Percentiles rank a stretch among this genome's conserved stretches.
Conservation (phyloP, 2,329 filamentous ascomycete genomes). For the Fusarium udum region DNA sequence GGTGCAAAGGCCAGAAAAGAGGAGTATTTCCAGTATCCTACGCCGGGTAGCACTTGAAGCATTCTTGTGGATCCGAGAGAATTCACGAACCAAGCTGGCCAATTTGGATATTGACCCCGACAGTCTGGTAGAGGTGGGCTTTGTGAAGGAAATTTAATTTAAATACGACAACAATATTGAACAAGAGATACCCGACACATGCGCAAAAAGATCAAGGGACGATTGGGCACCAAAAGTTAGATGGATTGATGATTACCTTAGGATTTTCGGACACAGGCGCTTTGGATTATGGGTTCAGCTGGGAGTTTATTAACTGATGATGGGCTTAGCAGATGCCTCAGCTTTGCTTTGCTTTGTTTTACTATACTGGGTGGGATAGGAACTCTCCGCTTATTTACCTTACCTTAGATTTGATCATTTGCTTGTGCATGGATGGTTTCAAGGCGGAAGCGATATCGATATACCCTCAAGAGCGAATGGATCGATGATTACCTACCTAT, state of each 20-base stretch:
- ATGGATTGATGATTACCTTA: conserved; percentile 1
- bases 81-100: conserved; percentile 72
- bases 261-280: conserved; percentile 15
- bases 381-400: conserved; percentile 11
- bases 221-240: conserved; percentile 4
- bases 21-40: conserved; percentile 47
- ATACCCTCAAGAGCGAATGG: conserved; percentile 32
- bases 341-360: not conserved
- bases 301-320: conserved; percentile 13
- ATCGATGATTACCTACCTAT: not conserved
- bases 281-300: conserved; percentile 3
- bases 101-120: conserved; percentile 63
- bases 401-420: conserved; percentile 16
- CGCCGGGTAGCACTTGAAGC: conserved; percentile 59
- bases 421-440: conserved; percentile 5
- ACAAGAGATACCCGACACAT: conserved; percentile 17
- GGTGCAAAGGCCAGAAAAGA: conserved; percentile 52
- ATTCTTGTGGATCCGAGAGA: conserved; percentile 74
- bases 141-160: conserved; percentile 74
- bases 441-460: conserved; percentile 19
- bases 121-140: conserved; percentile 73
- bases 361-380: conserved; percentile 14
- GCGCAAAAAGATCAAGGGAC: not conserved
- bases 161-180: conserved; percentile 12
- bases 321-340: not conserved